Evolutionary conservation across 306 rosid species (phyloP), one percentile per base, ranked within the genome.

Genomic region (Vachellia pachyceras): DNA sequence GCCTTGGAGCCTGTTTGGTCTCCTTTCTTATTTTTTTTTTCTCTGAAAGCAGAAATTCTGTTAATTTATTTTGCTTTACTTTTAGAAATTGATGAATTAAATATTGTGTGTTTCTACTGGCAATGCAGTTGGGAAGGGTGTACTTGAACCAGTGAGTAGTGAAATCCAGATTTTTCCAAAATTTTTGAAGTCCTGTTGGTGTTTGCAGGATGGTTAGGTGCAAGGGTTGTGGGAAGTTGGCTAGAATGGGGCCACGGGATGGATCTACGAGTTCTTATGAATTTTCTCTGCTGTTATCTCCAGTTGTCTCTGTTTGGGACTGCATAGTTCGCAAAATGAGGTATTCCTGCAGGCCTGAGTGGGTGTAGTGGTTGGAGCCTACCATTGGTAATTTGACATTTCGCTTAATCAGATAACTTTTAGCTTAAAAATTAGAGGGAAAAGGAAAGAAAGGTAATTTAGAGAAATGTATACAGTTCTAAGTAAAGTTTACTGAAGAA

Each of bases 261-360:
- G 96, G 87, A 29, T 89, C 94, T 66, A 78, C 86, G 86, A 96
- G 92, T 82, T 76, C 91, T 39, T 93, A 96, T 86, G 89, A 88
- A 67, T 96, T 85, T 87, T 85, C 99, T 55, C 92, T 96, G 85
- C 82, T 87, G 72, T 81, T 94, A 88, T 96, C 97, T 69, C 99
- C 99, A 61, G 91, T 93, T 84, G 97, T 96, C 83, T 96, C 99
- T 46, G 90, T 96, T 23, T 96, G 99, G 99, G 99, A 96, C 58
- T 96, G 99, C 85, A 86, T 87, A 55, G 91, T 93, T 72, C 95
- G 98, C 85, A 96, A 96, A 84, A 93, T 92, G 99, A 96, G 97
- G 93, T 96, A 96, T 75, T 96, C 97, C 74, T 96, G 83, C 89
- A 90, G 93, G 84, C 99, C 99, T 79, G 98, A 93, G 94, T 96